A percentile compares a stretch with the other conserved stretches of the same genome.
phyloP scores from a whole-genome alignment of 495 filamentous ascomycete species.

The Elasticomyces elasticus region DNA sequence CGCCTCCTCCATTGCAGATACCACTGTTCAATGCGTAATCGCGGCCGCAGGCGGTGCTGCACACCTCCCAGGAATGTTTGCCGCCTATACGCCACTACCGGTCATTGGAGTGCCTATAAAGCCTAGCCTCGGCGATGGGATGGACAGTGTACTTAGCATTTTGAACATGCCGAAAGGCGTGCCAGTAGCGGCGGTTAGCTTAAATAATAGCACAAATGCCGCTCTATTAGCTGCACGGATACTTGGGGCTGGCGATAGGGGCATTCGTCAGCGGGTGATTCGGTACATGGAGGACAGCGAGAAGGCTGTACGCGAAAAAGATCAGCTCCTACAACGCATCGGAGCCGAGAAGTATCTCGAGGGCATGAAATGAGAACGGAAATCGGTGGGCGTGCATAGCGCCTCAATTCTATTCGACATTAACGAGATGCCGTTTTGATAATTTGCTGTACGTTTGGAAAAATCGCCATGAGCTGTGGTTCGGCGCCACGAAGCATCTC shows the following conservation, averaged over 20 bases:
- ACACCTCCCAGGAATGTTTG: slow-evolving; percentile 85
- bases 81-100: slow-evolving; percentile 74
- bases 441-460: no score
- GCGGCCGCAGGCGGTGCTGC: slow-evolving; percentile 90
- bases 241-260: slow-evolving; percentile 55
- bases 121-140: slow-evolving; percentile 73
- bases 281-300: slow-evolving; percentile 55
- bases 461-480: no score
- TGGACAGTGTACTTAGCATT: slow-evolving; percentile 82
- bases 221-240: slow-evolving; percentile 82
- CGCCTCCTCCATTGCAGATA: slow-evolving; percentile 54
- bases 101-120: slow-evolving; percentile 91
- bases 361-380: no score
- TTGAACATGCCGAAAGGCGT: slow-evolving; percentile 79
- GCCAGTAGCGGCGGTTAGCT: slow-evolving; percentile 80
- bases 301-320: slow-evolving; percentile 55
- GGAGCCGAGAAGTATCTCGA: slow-evolving; percentile 64
- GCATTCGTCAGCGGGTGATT: slow-evolving; percentile 50
- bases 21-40: slow-evolving; percentile 81
- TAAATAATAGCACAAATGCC: slow-evolving; percentile 90
- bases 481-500: no score
- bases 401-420: no score
- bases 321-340: slow-evolving; percentile 51
- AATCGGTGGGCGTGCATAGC: no score
- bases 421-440: no score